These are phyloP conservation scores for Aspergillus viridinutans DNA, from an alignment of 2,329 filamentous ascomycete species.

Conservation along the genomic window DNA sequence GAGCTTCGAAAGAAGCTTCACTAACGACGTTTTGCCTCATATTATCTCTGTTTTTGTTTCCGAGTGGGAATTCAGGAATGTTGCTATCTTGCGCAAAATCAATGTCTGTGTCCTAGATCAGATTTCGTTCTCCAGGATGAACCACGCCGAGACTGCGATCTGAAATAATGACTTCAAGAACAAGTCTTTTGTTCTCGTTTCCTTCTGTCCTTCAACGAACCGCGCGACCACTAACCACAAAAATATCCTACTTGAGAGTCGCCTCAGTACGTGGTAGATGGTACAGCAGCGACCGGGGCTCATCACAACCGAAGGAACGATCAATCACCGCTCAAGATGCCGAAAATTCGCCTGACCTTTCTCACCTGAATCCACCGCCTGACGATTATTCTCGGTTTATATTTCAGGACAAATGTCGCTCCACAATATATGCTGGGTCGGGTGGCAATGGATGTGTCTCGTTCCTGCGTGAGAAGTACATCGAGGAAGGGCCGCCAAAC, in stretches of 20 bases:
- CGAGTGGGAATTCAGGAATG: constrained; percentile 1
- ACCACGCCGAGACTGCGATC: constrained; percentile 9
- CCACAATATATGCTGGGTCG: constrained; percentile 71
- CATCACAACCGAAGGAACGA: constrained; percentile 6
- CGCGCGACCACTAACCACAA: constrained; percentile 9
- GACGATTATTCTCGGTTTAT: constrained; percentile 78
- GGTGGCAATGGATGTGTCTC: constrained; percentile 93
- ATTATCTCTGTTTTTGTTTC: background rate
- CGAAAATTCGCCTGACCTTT: constrained; percentile 23
- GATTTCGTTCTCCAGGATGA: constrained; percentile 10
- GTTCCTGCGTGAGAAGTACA: constrained; percentile 85
- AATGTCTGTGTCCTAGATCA: background rate
- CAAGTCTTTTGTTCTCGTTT: constrained; percentile 12
- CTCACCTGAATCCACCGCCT: constrained; percentile 73
- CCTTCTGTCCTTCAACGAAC: constrained; percentile 16
- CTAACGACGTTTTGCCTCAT: background rate
- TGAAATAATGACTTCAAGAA: constrained; percentile 21
- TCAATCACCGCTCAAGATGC: background rate
- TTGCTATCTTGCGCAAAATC: background rate
- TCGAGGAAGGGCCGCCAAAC: constrained; percentile 85
- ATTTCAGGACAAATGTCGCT: constrained; percentile 80
- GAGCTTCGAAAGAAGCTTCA: background rate
- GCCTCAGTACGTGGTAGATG: constrained; percentile 12
- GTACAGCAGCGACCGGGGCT: constrained; percentile 19
- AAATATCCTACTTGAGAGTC: constrained; percentile 6